Conservation (phyloP, 2,329 filamentous ascomycete genomes). For the Xylaria sp. region DNA sequence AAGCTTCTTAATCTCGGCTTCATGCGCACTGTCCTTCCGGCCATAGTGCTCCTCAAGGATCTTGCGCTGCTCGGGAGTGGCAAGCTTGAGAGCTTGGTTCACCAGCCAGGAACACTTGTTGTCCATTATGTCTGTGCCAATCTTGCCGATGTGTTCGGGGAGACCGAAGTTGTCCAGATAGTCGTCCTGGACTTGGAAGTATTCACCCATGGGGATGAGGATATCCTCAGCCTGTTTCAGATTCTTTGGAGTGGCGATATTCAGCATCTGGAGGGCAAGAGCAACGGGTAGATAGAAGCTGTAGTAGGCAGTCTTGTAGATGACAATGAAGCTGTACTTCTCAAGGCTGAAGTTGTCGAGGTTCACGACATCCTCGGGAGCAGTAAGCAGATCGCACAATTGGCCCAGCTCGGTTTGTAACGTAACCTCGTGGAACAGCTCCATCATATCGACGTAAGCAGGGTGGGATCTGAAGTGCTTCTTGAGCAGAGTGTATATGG, state of each 20-base stretch:
- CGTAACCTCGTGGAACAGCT: constrained; percentile 95
- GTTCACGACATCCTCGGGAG: constrained; percentile 92
- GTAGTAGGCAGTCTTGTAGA: constrained; percentile 99
- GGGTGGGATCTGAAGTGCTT: constrained; percentile 92
- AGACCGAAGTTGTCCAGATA: constrained; percentile 98
- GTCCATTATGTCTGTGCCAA: constrained; percentile 98
- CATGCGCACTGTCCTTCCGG: constrained; percentile 84
- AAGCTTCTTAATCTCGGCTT: constrained; percentile 87
- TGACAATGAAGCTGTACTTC: constrained; percentile 98
- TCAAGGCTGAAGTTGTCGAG: constrained; percentile 94
- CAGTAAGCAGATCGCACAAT: constrained; percentile 92
- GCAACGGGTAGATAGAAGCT: constrained; percentile 98
- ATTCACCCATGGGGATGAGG: constrained; percentile 95
- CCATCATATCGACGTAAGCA: constrained; percentile 88
- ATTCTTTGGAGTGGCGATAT: constrained; percentile 87
- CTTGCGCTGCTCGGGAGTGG: constrained; percentile 85
- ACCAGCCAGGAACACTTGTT: constrained; percentile 99
- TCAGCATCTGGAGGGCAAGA: constrained; percentile 85
- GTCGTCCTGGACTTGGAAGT: constrained; percentile 99
- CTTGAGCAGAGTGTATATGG: constrained; percentile 91
- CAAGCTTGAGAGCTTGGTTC: constrained; percentile 88
- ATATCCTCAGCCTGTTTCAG: constrained; percentile 90
- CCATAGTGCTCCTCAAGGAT: constrained; percentile 94
- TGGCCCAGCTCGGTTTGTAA: constrained; percentile 97
- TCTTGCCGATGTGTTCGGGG: constrained; percentile 94